Evolutionary conservation across 2,329 filamentous ascomycete genomes (phyloP), one percentile per base, ranked within the genome.

Genomic region (Ceratocystis alfenasii): DNA sequence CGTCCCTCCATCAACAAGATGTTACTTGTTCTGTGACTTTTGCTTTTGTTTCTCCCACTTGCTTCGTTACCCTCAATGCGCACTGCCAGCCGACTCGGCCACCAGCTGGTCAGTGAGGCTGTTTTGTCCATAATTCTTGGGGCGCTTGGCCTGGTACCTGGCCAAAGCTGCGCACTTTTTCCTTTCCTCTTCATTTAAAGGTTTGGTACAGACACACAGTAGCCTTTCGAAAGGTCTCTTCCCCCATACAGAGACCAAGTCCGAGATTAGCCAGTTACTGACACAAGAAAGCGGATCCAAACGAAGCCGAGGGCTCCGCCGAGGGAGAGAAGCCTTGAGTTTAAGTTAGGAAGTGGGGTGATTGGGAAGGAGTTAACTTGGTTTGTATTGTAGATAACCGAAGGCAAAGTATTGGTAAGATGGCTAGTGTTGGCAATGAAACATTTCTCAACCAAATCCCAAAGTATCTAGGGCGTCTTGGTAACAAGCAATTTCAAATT

Each of bases 141-240:
- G 28, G 28, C 55, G 55, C 55, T 59, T 30, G 55, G 55, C 28
- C 55, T 59, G 17, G 15, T 12, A 3, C 17, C 17, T 36, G 55
- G 55, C 28, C 55, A 30, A 36, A 59, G 55, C 55, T 59, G 55
- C 55, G 55, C 55, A 36, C 55, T 59, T 59, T 59, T 59, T 59
- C 17, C 6, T 59, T 59, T 59, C 22, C 55, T 59, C 55, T 59
- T 59, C 55, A 59, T 59, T 59, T 59, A 59, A 59, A 59, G 55
- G 30, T 59, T 59, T 59, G 55, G 28, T 59, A 33, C 28, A 57
- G 25, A 57, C 53, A 57, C 8, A 33, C 15, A 28, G 55, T 59
- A 59, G 55, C 17, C n/a, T 53, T 17, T 20, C 22, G 48, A 53
- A 20, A 25, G 48, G 22, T 6, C 46, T 22, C 46, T 22, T 17